These are phyloP conservation scores for Lathyrus aphaca DNA, from an alignment of 306 rosid genomes.

Conservation along the genomic window DNA sequence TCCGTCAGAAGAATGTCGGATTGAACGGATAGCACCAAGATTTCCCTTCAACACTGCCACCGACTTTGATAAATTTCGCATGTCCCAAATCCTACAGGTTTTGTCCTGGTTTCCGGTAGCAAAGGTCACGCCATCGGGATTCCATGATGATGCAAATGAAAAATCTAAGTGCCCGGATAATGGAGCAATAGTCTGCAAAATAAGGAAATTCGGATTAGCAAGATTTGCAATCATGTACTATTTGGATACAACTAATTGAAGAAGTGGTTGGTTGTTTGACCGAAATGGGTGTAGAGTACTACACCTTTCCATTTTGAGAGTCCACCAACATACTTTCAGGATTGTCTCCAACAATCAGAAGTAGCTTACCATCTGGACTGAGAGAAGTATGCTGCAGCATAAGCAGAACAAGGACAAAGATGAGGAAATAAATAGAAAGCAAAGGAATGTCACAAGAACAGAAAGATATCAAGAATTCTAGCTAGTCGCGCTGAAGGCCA, in stretches of 20 bases:
- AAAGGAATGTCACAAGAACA: not conserved
- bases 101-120: constrained; percentile 93
- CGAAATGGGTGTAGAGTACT: constrained; percentile 3
- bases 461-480: not conserved
- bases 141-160: constrained; percentile 87
- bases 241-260: constrained; percentile 7
- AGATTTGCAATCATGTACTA: constrained; percentile 5
- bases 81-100: constrained; percentile 83
- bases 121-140: constrained; percentile 70
- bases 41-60: constrained; percentile 77
- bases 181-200: constrained; percentile 53
- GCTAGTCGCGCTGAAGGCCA: not conserved
- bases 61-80: constrained; percentile 68
- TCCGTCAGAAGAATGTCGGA: constrained; percentile 70
- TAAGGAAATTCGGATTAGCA: constrained; percentile 25
- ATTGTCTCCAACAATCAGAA: constrained; percentile 75
- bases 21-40: constrained; percentile 78
- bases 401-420: not conserved
- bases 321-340: constrained; percentile 77
- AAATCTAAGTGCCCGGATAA: constrained; percentile 76
- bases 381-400: constrained; percentile 70
- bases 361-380: constrained; percentile 72
- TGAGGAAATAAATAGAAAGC: constrained; percentile 13
- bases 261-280: constrained; percentile 16
- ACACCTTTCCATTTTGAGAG: constrained; percentile 92